Base-by-base conservation (phyloP, 208 protist genomes). In the Trypanosomatidae sp. region DNA sequence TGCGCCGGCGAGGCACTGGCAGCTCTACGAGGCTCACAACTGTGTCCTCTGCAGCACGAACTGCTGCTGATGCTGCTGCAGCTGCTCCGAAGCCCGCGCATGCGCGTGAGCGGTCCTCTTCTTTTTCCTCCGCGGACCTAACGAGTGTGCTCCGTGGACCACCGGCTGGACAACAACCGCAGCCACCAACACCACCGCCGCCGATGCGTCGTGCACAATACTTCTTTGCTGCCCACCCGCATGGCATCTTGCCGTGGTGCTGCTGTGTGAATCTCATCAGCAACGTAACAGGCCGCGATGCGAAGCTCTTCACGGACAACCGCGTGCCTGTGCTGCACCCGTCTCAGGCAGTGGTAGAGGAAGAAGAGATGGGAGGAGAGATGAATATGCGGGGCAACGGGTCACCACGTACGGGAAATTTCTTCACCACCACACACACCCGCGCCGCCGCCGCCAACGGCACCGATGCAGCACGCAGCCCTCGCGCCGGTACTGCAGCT, bases 201-300 rank as follows among this genome's bases (percentile, higher is more conserved):
- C 47, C 69, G n/a, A 74, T 81, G 69, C 58, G 69, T 25, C 72
- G 81, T 10, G 53, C 77, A 28, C 60, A 62, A 39, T 92, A 90
- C 80, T 79, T 92, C 64, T 80, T 92, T 50, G 87, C 79, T 12
- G 69, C 82, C 9, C 80, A 89, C 76, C 87, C 87, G 53, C 87
- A 92, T 73, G 77, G 79, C 55, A 81, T 92, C 15, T 62, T 92
- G 1, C 84, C 87, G 43, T 79, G 82, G 69, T 82, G 87, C 59
- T 59, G 70, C 56, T 69, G 82, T 17, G 71, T 90, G 15, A 76
- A 67, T 30, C 8, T 88, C 19, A 60, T 82, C 72, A 75, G 62
- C 80, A 80, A 86, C 68, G 64, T 81, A 17, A 75, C 68, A 1
- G 39, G 60, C 43, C 66, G 72, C 47, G 46, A 82, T 39, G 52